Evolutionary conservation across 331 rosid genomes (phyloP), one percentile per base, ranked within the genome.

Genomic region (Pyracantha coccinea): DNA sequence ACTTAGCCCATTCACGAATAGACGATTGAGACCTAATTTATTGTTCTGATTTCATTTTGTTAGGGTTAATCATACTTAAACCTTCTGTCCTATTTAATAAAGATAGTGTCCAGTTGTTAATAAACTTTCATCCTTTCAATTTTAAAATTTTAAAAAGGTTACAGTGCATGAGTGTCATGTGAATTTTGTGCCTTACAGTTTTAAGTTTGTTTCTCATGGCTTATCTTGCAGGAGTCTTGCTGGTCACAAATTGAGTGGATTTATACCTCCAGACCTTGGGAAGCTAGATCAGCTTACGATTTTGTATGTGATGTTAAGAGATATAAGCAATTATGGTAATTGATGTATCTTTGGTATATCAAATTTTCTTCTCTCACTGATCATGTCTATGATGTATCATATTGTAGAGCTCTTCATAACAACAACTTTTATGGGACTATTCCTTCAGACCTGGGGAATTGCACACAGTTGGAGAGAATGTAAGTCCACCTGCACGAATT

Each of bases 401-500:
- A 38, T 27, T 82, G 83, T 72, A 95, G 99, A 84, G 86, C 93
- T 77, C 96, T 95, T 76, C 87, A 89, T 71, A 66, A 80, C 87
- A 95, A 95, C 89, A 89, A 88, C 83, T 79, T 95, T 74, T 92
- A 90, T 85, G 96, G 92, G 71, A 69, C 86, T 47, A 85, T 95
- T 85, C 99, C 99, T 68, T 85, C 98, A 73, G 98, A 88, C 62
- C 72, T 95, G 92, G 99, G 93, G 78, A 95, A 95, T 72, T 95
- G 99, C 90, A 87, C 92, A 11, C 83, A 79, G 59, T 78, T 92
- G 89, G 83, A 89, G 80, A 83, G 81, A 83, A 69, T 95, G 99
- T 95, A 86, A 78, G 99, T 83, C 65, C 65, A 45, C 47, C 17
- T 21, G 28, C 17, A 41, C 67, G 38, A 66, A 70, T 71, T 65